These are phyloP conservation scores for Metschnikowia anglica DNA, from an alignment of 805 yeast genomes.

Conservation along the genomic window DNA sequence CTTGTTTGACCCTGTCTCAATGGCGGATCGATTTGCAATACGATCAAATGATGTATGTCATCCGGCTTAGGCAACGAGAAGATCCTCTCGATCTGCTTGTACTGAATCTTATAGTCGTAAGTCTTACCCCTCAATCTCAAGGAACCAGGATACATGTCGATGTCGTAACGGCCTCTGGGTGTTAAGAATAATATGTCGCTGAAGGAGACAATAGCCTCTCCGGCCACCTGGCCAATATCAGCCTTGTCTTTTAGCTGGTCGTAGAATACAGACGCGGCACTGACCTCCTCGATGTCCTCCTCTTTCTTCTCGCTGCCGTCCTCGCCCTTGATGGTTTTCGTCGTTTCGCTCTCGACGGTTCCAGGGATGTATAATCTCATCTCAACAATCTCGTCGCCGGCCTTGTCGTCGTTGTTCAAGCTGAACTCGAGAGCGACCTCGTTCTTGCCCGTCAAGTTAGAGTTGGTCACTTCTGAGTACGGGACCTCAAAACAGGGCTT, in stretches of 20 bases:
- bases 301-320: constrained; percentile 33
- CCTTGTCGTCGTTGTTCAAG: constrained; percentile 55
- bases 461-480: constrained; percentile 72
- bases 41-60: constrained; percentile 82
- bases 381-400: constrained; percentile 96
- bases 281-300: constrained; percentile 47
- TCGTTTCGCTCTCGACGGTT: constrained; percentile 54
- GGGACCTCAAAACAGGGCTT: constrained; percentile 93
- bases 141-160: constrained; percentile 85
- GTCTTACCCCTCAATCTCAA: constrained; percentile 95
- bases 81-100: constrained; percentile 83
- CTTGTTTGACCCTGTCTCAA: constrained; percentile 97
- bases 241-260: constrained; percentile 92
- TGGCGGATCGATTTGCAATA: constrained; percentile 94
- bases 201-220: constrained; percentile 92
- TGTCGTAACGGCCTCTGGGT: constrained; percentile 98
- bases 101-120: constrained; percentile 93
- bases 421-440: constrained; percentile 91
- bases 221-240: constrained; percentile 89
- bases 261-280: constrained; percentile 82
- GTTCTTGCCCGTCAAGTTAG: constrained; percentile 86
- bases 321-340: constrained; percentile 28
- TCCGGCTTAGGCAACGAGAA: constrained; percentile 94
- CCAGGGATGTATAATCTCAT: constrained; percentile 94
- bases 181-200: constrained; percentile 88